Evolutionary conservation across 345 rosid genomes (phyloP), one percentile per base, ranked within the genome.

Genomic region (Hypericum androsaemum): DNA sequence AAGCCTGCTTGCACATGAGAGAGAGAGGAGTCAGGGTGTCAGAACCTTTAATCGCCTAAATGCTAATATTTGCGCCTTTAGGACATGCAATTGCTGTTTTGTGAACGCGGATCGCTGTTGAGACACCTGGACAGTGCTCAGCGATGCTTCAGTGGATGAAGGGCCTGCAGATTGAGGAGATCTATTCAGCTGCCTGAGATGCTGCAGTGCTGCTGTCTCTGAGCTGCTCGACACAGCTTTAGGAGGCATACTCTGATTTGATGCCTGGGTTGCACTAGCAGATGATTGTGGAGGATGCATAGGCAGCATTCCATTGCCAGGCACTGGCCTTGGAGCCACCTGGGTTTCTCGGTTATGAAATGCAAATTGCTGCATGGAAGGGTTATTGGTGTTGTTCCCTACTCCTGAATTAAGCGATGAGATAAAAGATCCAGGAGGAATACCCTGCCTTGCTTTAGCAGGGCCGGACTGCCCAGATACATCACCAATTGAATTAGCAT

Each of bases 21-120:
- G 52, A 56, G 44, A 61, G 50, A 53, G 53, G 32, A 22, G 32
- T 22, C 32, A 49, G 14, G 14, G 62, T 42, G 53, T 43, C 35
- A 57, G 62, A 56, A 88, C 99, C 95, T 94, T 94, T 57, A 94
- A 66, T 64, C 99, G 81, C 66, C 97, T 77, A 64, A 94, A 94
- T 58, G 95, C 99, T 55, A 94, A 76, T 63, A 88, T 94, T 70
- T 94, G 99, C 28, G 97, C 99, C 74, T 94, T 94, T 44, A 88
- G 95, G 62, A 88, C 99, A 74, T 94, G 92, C 58, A 88, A 76
- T 63, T 94, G 99, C 60, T 85, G 90, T 74, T 82, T 94, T 10
- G 99, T 86, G 74, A 88, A 94, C 58, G 82, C 94, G 60, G 52
- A 11, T 49, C 62, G 78, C 70, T 74, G 94, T 60, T 71, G 81